Conservation (phyloP, 2,329 filamentous ascomycete species). For the Verticillium dahliae region DNA sequence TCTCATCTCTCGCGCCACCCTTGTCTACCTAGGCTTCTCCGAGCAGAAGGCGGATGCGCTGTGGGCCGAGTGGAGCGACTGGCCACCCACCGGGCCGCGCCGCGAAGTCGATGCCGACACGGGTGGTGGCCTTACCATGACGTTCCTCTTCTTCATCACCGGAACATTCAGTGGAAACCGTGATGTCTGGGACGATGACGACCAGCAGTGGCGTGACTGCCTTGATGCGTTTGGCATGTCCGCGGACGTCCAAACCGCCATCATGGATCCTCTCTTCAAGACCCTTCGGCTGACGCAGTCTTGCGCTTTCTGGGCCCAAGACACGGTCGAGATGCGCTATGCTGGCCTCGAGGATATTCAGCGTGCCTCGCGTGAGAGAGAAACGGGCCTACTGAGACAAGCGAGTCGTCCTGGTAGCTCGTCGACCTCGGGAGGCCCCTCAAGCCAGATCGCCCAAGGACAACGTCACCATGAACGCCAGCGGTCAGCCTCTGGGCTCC, state of each 20-base stretch:
- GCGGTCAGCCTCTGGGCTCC: background rate
- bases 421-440: background rate
- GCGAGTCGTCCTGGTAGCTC: background rate
- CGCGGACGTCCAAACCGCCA: slow-evolving; percentile 5
- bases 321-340: slow-evolving; percentile 13
- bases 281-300: slow-evolving; percentile 6
- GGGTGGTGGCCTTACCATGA: background rate
- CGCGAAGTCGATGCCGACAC: background rate
- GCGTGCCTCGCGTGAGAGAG: slow-evolving; percentile 3
- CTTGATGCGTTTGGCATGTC: slow-evolving; percentile 8
- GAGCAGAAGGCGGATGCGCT: slow-evolving; percentile 6
- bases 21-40: slow-evolving; percentile 10
- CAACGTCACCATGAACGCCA: background rate
- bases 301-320: slow-evolving; percentile 11
- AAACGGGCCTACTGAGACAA: background rate
- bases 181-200: slow-evolving; percentile 4
- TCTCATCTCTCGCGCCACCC: slow-evolving; percentile 10
- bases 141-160: slow-evolving; percentile 4
- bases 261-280: slow-evolving; percentile 13
- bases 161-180: slow-evolving; percentile 1
- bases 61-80: slow-evolving; percentile 11
- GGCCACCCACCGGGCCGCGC: background rate
- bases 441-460: background rate
- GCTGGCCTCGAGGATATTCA: slow-evolving; percentile 7
- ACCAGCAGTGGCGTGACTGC: slow-evolving; percentile 4